Evolutionary conservation across 2,329 filamentous ascomycete species (phyloP).

Genomic region (Septoria petroselini): DNA sequence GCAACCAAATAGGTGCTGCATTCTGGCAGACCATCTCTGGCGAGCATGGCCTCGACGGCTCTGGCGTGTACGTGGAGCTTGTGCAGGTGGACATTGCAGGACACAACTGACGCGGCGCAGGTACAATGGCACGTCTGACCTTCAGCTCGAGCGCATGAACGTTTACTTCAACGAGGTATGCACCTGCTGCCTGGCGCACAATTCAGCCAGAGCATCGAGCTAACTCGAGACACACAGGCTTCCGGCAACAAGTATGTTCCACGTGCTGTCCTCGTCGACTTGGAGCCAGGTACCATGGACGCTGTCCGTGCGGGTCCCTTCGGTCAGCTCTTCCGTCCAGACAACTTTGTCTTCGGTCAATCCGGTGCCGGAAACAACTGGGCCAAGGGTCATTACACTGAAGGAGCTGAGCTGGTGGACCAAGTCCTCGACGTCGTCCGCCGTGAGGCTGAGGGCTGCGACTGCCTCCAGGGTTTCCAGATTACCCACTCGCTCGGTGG

Average conservation of each 20-base stretch:
- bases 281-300: constrained; percentile 99
- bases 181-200: neutral
- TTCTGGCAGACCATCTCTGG: constrained; percentile 73
- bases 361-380: constrained; percentile 99
- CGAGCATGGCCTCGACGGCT: constrained; percentile 92
- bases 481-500: constrained; percentile 99
- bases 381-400: constrained; percentile 99
- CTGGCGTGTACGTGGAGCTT: constrained; percentile 72
- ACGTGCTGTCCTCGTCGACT: constrained; percentile 97
- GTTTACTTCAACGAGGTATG: constrained; percentile 95
- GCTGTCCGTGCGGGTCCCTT: constrained; percentile 97
- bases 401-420: constrained; percentile 98
- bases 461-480: constrained; percentile 99
- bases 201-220: constrained; percentile 20
- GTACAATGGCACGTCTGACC: constrained; percentile 97
- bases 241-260: constrained; percentile 99
- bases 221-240: constrained; percentile 58
- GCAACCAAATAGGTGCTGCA: constrained; percentile 99
- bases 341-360: constrained; percentile 99
- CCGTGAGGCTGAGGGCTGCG: constrained; percentile 96
- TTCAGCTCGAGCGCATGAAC: constrained; percentile 99
- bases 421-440: constrained; percentile 97
- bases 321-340: constrained; percentile 97
- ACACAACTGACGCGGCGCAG: constrained; percentile 48
- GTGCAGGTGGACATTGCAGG: neutral